Evolutionary conservation across 2,329 filamentous ascomycete species (phyloP).

Genomic region (Stagonosporopsis vannaccii): DNA sequence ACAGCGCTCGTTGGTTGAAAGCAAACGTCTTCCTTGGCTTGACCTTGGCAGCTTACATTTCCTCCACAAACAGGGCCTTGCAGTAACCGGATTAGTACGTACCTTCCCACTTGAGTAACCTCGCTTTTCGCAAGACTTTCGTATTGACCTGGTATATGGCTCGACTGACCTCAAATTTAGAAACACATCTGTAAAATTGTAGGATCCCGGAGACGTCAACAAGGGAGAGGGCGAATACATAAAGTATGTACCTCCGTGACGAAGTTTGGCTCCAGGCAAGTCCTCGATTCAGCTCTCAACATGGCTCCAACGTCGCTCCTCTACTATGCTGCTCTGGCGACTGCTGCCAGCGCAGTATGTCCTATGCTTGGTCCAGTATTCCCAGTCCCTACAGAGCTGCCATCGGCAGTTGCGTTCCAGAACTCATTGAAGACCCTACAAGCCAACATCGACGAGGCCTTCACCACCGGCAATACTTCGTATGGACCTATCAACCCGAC

Average conservation of each 20-base stretch:
- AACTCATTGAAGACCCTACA: conserved; percentile 1
- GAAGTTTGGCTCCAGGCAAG: not conserved
- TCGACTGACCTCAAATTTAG: not conserved
- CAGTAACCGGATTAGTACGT: conserved; percentile 1
- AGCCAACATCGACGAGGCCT: conserved; percentile 8
- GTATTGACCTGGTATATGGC: not conserved
- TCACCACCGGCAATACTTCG: conserved; percentile 13
- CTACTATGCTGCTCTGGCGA: conserved; percentile 55
- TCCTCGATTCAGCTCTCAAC: conserved; percentile 36
- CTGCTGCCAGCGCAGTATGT: conserved; percentile 44
- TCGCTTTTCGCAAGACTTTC: not conserved
- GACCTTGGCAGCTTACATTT: conserved; percentile 9
- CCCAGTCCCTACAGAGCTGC: conserved; percentile 6
- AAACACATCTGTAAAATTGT: not conserved
- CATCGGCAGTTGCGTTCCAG: conserved; percentile 5
- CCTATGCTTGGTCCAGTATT: conserved; percentile 21
- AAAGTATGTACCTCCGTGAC: not conserved
- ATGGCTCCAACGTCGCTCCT: not conserved
- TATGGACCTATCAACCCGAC: conserved; percentile 14
- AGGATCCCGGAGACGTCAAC: not conserved
- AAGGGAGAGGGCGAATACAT: not conserved
- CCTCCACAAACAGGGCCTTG: not conserved
- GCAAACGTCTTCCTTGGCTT: conserved; percentile 2
- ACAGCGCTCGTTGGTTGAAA: not conserved
- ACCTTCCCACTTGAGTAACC: conserved; percentile 5